Percentiles rank a stretch among this genome's conserved stretches.
These are phyloP conservation scores for Nitzschia sp. DNA, from an alignment of 108 stramenopile genomes.

Conservation along the genomic window DNA sequence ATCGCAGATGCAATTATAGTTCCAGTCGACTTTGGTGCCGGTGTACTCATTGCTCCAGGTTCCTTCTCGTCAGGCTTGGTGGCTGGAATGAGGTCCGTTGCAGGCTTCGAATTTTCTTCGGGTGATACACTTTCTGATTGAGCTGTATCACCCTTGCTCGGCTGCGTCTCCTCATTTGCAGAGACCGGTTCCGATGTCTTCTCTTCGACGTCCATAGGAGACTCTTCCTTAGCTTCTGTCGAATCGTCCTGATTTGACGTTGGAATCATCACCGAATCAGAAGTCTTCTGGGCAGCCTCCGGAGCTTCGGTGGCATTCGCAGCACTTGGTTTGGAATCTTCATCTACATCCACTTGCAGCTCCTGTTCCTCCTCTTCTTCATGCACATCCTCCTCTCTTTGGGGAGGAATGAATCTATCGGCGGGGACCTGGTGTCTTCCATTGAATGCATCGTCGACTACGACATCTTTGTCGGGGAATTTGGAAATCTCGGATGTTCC, in stretches of 20 bases:
- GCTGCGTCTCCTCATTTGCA: background rate
- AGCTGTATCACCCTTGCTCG: background rate
- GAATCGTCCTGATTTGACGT: background rate
- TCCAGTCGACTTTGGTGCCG: background rate
- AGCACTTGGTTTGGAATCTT: background rate
- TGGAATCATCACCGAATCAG: background rate
- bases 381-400: slow-evolving; percentile 9
- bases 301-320: background rate
- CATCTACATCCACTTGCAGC: background rate
- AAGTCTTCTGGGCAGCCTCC: background rate
- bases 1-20: background rate
- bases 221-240: background rate
- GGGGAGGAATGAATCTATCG: slow-evolving; percentile 42
- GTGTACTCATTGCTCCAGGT: background rate
- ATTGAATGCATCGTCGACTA: slow-evolving; percentile 75
- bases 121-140: background rate
- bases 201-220: background rate
- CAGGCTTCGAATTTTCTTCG: background rate
- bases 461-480: slow-evolving; percentile 86
- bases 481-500: slow-evolving; percentile 71
- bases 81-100: background rate
- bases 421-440: slow-evolving; percentile 50
- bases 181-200: background rate
- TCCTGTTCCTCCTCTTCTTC: slow-evolving; percentile 21
- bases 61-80: background rate